phyloP scores from a whole-genome alignment of 768 basidiomycete species.

The Russula ochroleuca region DNA sequence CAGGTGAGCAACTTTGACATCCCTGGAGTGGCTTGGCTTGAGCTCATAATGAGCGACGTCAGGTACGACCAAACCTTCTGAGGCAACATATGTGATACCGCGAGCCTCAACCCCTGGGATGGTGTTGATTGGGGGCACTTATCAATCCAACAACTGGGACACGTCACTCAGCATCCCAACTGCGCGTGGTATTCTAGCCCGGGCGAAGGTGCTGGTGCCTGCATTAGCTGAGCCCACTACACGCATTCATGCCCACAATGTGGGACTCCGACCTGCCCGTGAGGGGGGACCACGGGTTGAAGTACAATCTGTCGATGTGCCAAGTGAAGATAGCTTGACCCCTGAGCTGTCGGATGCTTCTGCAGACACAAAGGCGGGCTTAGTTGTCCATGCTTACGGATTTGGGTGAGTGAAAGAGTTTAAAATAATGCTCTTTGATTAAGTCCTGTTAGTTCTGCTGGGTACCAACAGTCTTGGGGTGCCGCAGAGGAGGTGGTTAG shows the following conservation, averaged over 20 bases:
- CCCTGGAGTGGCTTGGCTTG: background rate
- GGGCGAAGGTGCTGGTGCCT: slow-evolving; percentile 42
- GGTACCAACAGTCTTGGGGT: slow-evolving; percentile 34
- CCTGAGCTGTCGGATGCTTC: slow-evolving; percentile 26
- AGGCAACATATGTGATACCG: slow-evolving; percentile 58
- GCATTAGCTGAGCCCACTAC: slow-evolving; percentile 36
- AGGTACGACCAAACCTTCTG: slow-evolving; percentile 21
- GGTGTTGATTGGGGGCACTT: slow-evolving; percentile 57
- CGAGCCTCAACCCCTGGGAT: slow-evolving; percentile 46
- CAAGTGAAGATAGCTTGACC: slow-evolving; percentile 32
- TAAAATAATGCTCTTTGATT: slow-evolving; percentile 23
- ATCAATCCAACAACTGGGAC: slow-evolving; percentile 48
- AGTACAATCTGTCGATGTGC: slow-evolving; percentile 40
- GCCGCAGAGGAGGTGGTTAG: slow-evolving; percentile 30
- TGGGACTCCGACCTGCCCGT: slow-evolving; percentile 55
- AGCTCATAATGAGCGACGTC: background rate
- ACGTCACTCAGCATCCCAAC: slow-evolving; percentile 42
- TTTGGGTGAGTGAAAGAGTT: slow-evolving; percentile 42
- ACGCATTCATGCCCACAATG: slow-evolving; percentile 50
- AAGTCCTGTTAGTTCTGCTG: slow-evolving; percentile 28
- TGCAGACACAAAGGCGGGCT: slow-evolving; percentile 30
- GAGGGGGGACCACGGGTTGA: slow-evolving; percentile 56
- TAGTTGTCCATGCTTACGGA: slow-evolving; percentile 57
- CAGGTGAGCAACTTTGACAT: background rate
- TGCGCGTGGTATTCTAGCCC: slow-evolving; percentile 45